Evolutionary conservation across 306 rosid species (phyloP), one percentile per base, ranked within the genome.

Genomic region (Corylus avellana): DNA sequence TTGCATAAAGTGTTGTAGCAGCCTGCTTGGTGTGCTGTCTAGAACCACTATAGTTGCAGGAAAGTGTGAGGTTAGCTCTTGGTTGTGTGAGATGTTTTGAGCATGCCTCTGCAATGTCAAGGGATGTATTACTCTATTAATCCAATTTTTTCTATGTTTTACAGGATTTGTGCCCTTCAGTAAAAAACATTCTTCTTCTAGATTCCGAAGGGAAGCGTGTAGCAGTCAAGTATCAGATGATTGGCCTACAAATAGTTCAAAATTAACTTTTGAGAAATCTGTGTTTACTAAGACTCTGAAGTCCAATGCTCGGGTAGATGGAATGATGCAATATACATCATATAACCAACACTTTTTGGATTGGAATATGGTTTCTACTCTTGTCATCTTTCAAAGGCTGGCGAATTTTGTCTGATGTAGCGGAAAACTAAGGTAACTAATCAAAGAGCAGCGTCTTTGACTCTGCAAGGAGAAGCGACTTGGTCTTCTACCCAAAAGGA

Each of bases 191-290:
- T 84, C 98, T 93, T 85, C 89, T 96, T 63, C 85, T 95, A 11
- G 98, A 96, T 68, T 88, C 97, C 0, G 99, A 96, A 22, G 99
- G 97, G 73, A 91, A 96, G 85, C 94, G 98, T 71, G 98, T 96
- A 27, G 98, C 99, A 1, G 98, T 93, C 54, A 93, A 88, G 86
- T 96, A 96, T 78, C 97, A 1, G 94, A 96, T 78, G 99, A 96
- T 32, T 96, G 97, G 99, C 92, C 97, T 77, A 89, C 99, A 14
- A 89, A 86, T 72, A 69, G 79, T 54, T 78, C 93, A 59, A 93
- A 91, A 86, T 78, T 87, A 74, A 96, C 91, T 75, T 96, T 96
- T 78, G 99, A 96, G 74, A 96, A 91, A 80, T 79, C 79, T 79
- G 84, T 96, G 27, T 96, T 89, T 72, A 53, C 80, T 2, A 96